Conservation (phyloP, 1,284 basidiomycete species). For the Cutaneotrichosporon sp. region DNA sequence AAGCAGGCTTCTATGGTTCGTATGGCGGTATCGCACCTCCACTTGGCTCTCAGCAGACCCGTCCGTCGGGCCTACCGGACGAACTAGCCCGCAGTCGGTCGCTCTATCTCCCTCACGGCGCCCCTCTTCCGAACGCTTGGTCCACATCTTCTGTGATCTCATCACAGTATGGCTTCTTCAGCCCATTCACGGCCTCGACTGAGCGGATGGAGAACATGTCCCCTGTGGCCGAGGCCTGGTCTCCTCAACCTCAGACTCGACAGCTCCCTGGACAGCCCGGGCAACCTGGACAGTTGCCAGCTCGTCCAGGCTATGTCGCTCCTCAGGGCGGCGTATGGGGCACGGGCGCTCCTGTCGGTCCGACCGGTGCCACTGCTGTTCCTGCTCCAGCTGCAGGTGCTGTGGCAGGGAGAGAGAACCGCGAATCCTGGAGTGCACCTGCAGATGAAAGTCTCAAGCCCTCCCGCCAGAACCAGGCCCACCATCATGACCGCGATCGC, state of each 20-base stretch:
- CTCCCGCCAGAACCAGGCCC: background rate
- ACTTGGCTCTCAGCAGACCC: constrained; percentile 6
- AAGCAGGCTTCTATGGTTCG: constrained; percentile 10
- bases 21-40: constrained; percentile 6
- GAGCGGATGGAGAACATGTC: constrained; percentile 14
- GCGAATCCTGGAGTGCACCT: background rate
- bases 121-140: constrained; percentile 10
- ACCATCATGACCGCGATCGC: constrained; percentile 13
- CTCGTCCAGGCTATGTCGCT: background rate
- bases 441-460: background rate
- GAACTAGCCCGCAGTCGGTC: constrained; percentile 13
- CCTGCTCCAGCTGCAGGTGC: background rate
- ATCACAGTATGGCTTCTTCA: constrained; percentile 17
- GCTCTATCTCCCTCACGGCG: constrained; percentile 9
- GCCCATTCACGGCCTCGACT: constrained; percentile 5
- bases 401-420: constrained; percentile 1
- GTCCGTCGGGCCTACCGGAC: constrained; percentile 2
- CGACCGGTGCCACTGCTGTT: background rate
- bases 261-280: too few relatives aligned
- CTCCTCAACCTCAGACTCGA: background rate
- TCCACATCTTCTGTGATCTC: constrained; percentile 15
- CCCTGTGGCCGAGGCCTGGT: constrained; percentile 12
- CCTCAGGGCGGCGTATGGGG: background rate
- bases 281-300: background rate
- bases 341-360: too few relatives aligned